Evolutionary conservation across 345 rosid genomes (phyloP).

Genomic region (Eucalyptus brandiana): DNA sequence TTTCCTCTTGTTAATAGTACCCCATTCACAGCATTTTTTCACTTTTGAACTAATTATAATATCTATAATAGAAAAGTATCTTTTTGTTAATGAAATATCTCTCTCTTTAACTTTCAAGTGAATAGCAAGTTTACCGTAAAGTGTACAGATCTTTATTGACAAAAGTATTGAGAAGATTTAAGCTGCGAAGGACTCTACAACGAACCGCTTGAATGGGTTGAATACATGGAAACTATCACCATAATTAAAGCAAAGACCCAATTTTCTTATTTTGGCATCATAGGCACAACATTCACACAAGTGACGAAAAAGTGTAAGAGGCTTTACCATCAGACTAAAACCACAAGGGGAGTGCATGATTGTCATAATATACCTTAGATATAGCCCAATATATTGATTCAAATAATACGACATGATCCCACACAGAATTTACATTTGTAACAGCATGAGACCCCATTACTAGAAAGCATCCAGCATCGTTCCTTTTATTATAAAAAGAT

Average conservation of each 20-base stretch:
- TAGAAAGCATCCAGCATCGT: background rate
- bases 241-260: background rate
- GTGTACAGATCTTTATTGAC: background rate
- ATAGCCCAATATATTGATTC: background rate
- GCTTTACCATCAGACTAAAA: background rate
- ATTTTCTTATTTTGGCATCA: background rate
- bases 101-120: background rate
- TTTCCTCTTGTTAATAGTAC: background rate
- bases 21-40: background rate
- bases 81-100: background rate
- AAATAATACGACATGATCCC: background rate
- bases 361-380: background rate
- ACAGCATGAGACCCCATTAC: background rate
- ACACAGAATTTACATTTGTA: background rate
- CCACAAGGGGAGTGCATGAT: background rate
- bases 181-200: background rate
- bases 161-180: background rate
- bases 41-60: background rate
- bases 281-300: background rate
- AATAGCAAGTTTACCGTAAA: background rate
- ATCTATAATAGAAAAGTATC: background rate
- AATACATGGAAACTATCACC: background rate
- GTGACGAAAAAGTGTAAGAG: background rate
- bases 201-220: background rate
- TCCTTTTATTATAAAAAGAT: background rate